Percentiles rank a stretch among this genome's conserved stretches.
Evolutionary conservation across 2,329 filamentous ascomycete species (phyloP).

Genomic region (Colletotrichum sidae): DNA sequence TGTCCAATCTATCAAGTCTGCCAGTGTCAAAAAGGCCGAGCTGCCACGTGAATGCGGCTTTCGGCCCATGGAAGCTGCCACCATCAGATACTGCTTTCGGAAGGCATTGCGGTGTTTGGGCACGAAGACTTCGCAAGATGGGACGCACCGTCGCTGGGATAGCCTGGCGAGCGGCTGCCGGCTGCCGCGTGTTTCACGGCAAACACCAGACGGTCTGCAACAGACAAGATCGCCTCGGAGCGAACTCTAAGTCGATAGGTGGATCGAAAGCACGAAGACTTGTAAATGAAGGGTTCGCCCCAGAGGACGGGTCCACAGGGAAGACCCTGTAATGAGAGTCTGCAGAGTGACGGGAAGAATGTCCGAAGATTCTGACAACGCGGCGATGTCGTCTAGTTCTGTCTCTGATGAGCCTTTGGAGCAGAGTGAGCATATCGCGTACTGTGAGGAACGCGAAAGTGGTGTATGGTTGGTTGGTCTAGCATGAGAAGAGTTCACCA

Average conservation of each 20-base stretch:
- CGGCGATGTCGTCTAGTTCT: too few species aligned
- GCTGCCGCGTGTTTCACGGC: constrained; percentile 14
- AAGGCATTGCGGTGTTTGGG: constrained; percentile 11
- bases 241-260: background rate
- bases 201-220: constrained; percentile 21
- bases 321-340: background rate
- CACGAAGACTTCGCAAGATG: background rate
- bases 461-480: too few species aligned
- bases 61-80: background rate
- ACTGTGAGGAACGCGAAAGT: too few species aligned
- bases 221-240: background rate
- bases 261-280: background rate
- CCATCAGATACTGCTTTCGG: background rate
- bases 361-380: too few species aligned
- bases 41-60: constrained; percentile 21
- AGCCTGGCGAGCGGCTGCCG: background rate
- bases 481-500: too few species aligned
- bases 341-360: too few species aligned
- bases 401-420: too few species aligned
- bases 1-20: constrained; percentile 12
- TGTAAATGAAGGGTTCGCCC: background rate
- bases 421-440: too few species aligned
- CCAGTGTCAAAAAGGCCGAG: constrained; percentile 20
- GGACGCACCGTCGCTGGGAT: background rate
- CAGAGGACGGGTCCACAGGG: background rate